Evolutionary conservation across 257 asterid species (phyloP).

Genomic region (Forsythia suspensa): DNA sequence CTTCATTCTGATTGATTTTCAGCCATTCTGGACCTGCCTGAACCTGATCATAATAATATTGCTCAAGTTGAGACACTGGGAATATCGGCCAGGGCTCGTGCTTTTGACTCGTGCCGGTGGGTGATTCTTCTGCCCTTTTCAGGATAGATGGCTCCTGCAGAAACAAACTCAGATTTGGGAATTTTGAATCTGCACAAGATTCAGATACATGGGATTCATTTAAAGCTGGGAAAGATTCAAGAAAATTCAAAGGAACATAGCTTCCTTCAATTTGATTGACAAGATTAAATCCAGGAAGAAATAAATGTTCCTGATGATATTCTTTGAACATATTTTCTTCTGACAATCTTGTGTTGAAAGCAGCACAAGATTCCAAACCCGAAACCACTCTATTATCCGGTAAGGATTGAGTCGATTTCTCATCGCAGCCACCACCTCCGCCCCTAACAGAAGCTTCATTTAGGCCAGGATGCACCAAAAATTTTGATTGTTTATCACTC

Average conservation of each 20-base stretch:
- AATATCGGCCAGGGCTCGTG: constrained; percentile 27
- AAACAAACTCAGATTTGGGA: constrained; percentile 48
- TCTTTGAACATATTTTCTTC: constrained; percentile 28
- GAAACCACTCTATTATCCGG: constrained; percentile 25
- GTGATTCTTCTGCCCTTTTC: constrained; percentile 27
- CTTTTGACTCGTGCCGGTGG: constrained; percentile 6
- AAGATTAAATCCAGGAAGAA: constrained; percentile 15
- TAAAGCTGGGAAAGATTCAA: constrained; percentile 29
- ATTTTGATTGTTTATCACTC: constrained; percentile 24
- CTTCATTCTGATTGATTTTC: constrained; percentile 31
- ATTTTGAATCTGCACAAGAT: constrained; percentile 24
- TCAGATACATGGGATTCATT: constrained; percentile 14
- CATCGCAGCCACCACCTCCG: background rate
- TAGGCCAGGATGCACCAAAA: constrained; percentile 28
- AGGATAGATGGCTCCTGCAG: constrained; percentile 45
- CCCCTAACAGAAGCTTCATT: background rate
- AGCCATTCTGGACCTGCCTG: constrained; percentile 28
- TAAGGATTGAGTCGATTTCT: constrained; percentile 13
- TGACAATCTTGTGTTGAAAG: constrained; percentile 32
- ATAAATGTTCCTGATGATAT: constrained; percentile 26
- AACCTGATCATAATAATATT: constrained; percentile 13
- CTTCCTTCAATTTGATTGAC: constrained; percentile 16
- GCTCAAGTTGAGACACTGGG: constrained; percentile 37
- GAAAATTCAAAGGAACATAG: constrained; percentile 28
- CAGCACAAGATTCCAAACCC: constrained; percentile 32